Evolutionary conservation across 331 rosid genomes (phyloP).

Genomic region (Quercus lobata): DNA sequence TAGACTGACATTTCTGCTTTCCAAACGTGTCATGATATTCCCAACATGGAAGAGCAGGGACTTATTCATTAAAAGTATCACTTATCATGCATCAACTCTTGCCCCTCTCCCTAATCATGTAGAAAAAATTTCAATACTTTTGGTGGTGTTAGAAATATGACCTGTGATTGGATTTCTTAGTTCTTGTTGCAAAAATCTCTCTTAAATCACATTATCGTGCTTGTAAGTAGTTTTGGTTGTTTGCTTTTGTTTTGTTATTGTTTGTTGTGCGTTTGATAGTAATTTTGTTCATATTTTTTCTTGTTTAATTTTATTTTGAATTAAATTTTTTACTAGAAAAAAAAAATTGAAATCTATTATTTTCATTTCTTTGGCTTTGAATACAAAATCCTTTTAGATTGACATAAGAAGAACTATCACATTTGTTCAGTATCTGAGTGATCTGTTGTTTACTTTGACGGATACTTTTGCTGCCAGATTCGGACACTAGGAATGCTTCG

Average conservation of each 20-base stretch:
- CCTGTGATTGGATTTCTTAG: not conserved
- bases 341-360: not conserved
- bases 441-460: not conserved
- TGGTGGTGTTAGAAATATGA: not conserved
- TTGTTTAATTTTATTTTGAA: no score
- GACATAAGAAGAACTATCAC: not conserved
- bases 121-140: not conserved
- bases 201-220: not conserved
- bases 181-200: not conserved
- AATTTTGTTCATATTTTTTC: not conserved
- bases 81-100: not conserved
- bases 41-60: not conserved
- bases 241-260: not conserved
- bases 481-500: conserved; percentile 98
- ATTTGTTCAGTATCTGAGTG: not conserved
- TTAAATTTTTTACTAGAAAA: no score
- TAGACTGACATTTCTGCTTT: not conserved
- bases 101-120: not conserved
- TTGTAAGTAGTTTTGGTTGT: no score
- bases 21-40: not conserved
- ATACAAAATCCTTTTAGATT: not conserved
- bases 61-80: not conserved
- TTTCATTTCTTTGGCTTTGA: not conserved
- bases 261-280: not conserved
- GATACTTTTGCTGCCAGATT: conserved; percentile 57